phyloP scores from a whole-genome alignment of 495 filamentous ascomycete genomes.

The Acidiella bohemica region DNA sequence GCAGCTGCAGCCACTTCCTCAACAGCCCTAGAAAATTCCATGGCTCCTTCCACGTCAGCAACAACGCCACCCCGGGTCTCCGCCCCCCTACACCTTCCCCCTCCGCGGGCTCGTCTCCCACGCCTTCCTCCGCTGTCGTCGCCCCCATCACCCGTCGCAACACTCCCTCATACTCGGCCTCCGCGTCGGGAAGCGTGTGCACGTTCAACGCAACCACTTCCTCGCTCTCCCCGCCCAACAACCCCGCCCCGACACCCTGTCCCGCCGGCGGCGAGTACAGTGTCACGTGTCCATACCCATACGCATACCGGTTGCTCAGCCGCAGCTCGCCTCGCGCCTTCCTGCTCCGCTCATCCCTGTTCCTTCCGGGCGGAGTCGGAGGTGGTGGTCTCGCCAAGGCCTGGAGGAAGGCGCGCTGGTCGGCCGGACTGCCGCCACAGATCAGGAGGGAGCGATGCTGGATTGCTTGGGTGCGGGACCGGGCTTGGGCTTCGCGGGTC shows the following conservation, averaged over 20 bases:
- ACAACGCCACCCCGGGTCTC: slow-evolving; percentile 6
- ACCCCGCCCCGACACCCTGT: slow-evolving; percentile 2
- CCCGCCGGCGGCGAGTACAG: slow-evolving; percentile 14
- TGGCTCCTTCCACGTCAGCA: slow-evolving; percentile 15
- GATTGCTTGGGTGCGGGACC: slow-evolving; percentile 8
- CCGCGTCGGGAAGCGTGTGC: slow-evolving; percentile 14
- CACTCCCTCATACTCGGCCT: slow-evolving; percentile 11
- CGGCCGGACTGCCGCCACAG: slow-evolving; percentile 13
- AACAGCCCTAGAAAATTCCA: slow-evolving; percentile 11
- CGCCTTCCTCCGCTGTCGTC: slow-evolving; percentile 1
- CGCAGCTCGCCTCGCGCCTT: slow-evolving; percentile 9
- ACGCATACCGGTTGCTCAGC: slow-evolving; percentile 18
- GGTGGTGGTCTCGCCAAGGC: slow-evolving; percentile 14
- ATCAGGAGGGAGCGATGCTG: slow-evolving; percentile 9
- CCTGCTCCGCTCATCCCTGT: not conserved
- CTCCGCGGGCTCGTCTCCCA: not conserved
- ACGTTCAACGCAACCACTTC: slow-evolving; percentile 16
- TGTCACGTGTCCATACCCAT: slow-evolving; percentile 19
- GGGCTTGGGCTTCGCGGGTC: slow-evolving; percentile 20
- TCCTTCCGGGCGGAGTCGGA: slow-evolving; percentile 3
- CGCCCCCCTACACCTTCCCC: not conserved
- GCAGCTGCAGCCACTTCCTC: slow-evolving; percentile 10
- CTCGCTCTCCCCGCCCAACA: slow-evolving; percentile 15
- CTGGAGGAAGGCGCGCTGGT: slow-evolving; percentile 12
- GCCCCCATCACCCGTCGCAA: slow-evolving; percentile 9